These are phyloP conservation scores for Tremella fuciformis DNA, from an alignment of 768 basidiomycete genomes.

Conservation along the genomic window DNA sequence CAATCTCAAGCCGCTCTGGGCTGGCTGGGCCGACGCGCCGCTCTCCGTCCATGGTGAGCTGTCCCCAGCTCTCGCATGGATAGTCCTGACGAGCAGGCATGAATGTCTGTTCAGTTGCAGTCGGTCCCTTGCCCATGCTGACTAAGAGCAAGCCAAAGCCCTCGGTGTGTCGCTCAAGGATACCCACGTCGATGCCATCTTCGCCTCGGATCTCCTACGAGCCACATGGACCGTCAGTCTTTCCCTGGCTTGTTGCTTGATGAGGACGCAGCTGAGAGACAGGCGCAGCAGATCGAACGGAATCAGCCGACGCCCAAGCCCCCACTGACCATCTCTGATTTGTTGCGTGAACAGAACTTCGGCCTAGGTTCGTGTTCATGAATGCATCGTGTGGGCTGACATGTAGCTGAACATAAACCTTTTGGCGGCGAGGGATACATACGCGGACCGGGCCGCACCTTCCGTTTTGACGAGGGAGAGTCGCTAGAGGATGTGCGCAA, in stretches of 20 bases:
- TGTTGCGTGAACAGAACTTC: conserved; percentile 55
- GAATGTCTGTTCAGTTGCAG: conserved; percentile 34
- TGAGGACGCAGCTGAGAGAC: conserved; percentile 8
- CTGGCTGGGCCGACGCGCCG: conserved; percentile 52
- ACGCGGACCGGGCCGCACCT: conserved; percentile 41
- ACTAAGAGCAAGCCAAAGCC: conserved; percentile 52
- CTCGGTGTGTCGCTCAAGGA: conserved; percentile 39
- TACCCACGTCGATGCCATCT: conserved; percentile 48
- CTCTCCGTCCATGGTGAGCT: conserved; percentile 51
- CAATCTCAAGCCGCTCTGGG: conserved; percentile 48
- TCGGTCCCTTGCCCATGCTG: background rate
- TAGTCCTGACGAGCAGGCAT: conserved; percentile 37
- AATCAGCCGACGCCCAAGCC: conserved; percentile 45
- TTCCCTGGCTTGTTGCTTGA: conserved; percentile 19
- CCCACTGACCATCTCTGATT: conserved; percentile 38
- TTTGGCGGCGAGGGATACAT: conserved; percentile 36
- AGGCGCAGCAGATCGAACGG: conserved; percentile 48
- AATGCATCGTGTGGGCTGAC: background rate
- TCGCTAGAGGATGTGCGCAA: conserved; percentile 52
- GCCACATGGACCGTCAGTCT: conserved; percentile 53
- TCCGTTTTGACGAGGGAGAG: conserved; percentile 53
- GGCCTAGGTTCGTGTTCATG: conserved; percentile 51
- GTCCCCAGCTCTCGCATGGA: background rate
- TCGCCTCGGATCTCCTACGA: conserved; percentile 52
- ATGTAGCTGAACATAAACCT: conserved; percentile 30